A percentile compares a stretch with the other conserved stretches of the same genome.
phyloP scores from a whole-genome alignment of 179 eudicot species.

The Silene vulgaris region DNA sequence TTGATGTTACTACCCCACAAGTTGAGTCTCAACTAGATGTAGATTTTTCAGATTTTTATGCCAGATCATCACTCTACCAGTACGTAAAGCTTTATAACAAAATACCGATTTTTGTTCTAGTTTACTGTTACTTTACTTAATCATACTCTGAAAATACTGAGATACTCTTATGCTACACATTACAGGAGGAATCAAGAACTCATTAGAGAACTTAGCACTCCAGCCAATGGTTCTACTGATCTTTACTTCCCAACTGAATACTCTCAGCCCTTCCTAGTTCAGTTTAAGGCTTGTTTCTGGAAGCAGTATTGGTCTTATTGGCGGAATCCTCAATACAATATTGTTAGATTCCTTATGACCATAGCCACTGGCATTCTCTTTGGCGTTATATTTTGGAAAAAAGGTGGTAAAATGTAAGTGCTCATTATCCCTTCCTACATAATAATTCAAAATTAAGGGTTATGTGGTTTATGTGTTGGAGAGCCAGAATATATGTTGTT shows the following conservation, averaged over 20 bases:
- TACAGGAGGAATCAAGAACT: constrained; percentile 58
- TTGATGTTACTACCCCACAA: constrained; percentile 48
- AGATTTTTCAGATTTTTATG: constrained; percentile 57
- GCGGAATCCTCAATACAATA: constrained; percentile 64
- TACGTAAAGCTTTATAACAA: constrained; percentile 24
- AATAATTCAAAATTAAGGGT: too few relatives aligned
- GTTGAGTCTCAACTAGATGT: constrained; percentile 46
- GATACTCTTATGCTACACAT: background rate
- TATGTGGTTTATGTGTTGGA: background rate
- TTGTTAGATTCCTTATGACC: constrained; percentile 50
- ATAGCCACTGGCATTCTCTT: constrained; percentile 46
- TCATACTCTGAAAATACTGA: constrained; percentile 6
- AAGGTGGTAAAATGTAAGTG: constrained; percentile 51
- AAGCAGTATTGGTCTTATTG: constrained; percentile 75
- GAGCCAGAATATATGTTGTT: background rate
- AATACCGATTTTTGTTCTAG: background rate
- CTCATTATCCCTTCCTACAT: background rate
- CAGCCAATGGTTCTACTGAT: constrained; percentile 46
- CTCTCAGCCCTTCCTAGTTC: constrained; percentile 49
- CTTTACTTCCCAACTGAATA: constrained; percentile 53
- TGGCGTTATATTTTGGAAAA: constrained; percentile 61
- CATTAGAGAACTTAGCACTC: constrained; percentile 51
- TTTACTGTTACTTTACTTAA: background rate
- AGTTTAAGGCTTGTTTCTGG: constrained; percentile 84
- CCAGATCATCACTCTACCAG: constrained; percentile 47